phyloP scores from a whole-genome alignment of 164 flowering plant genomes.

The Santalum album region DNA sequence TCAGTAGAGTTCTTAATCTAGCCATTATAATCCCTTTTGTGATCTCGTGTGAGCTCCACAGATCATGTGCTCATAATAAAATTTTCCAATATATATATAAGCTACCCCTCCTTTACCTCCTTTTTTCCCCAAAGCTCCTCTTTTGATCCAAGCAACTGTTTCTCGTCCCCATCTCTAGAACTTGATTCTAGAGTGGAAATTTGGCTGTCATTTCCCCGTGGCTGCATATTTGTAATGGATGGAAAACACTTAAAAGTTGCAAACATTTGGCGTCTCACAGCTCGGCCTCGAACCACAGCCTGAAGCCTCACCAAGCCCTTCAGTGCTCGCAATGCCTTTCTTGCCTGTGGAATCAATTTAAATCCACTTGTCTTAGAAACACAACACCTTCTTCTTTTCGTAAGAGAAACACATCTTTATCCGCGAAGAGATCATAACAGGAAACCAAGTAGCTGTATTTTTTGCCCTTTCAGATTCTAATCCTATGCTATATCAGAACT shows the following conservation, averaged over 20 bases:
- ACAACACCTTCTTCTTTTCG: too few species aligned
- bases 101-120: slow-evolving; percentile 15
- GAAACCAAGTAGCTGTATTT: too few species aligned
- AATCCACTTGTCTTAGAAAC: too few species aligned
- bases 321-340: slow-evolving; percentile 76
- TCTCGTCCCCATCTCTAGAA: slow-evolving; percentile 9
- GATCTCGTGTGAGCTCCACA: too few species aligned
- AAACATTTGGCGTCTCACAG: slow-evolving; percentile 47
- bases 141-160: slow-evolving; percentile 12
- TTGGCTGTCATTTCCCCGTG: slow-evolving; percentile 22
- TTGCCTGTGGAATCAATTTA: slow-evolving; percentile 42
- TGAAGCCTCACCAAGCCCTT: slow-evolving; percentile 83
- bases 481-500: too few species aligned
- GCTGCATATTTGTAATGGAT: slow-evolving; percentile 25
- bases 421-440: too few species aligned
- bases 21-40: too few species aligned
- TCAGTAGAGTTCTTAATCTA: too few species aligned
- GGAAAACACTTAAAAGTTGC: slow-evolving; percentile 26
- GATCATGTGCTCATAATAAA: too few species aligned
- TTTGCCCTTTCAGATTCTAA: too few species aligned
- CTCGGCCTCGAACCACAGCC: slow-evolving; percentile 69
- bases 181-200: slow-evolving; percentile 9
- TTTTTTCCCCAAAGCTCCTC: slow-evolving; percentile 15
- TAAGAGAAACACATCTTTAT: too few species aligned
- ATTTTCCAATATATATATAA: too few species aligned